phyloP scores from a whole-genome alignment of 2,329 filamentous ascomycete genomes.

The Fusarium sp. region DNA sequence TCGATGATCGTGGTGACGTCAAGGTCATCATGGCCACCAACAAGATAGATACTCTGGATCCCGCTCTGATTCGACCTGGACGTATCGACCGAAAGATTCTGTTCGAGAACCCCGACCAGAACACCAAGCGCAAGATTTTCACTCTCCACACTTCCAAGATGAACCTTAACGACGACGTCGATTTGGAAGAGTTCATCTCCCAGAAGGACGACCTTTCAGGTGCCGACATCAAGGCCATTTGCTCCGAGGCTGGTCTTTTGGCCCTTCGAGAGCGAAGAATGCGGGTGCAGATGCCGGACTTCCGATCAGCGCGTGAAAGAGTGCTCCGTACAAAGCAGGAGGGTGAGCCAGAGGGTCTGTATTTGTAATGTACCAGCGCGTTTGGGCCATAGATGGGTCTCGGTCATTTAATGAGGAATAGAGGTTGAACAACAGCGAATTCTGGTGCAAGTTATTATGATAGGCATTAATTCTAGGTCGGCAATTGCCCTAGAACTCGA shows the following conservation, averaged over 20 bases:
- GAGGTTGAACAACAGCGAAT: conserved; percentile 22
- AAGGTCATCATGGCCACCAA: conserved; percentile 99
- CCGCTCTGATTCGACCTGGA: conserved; percentile 93
- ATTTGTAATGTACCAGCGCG: conserved; percentile 75
- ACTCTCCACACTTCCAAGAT: conserved; percentile 98
- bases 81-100: conserved; percentile 98
- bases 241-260: conserved; percentile 94
- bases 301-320: conserved; percentile 89
- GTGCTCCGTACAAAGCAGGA: conserved; percentile 99
- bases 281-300: conserved; percentile 99
- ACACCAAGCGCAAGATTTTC: conserved; percentile 98
- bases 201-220: conserved; percentile 98
- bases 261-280: conserved; percentile 94
- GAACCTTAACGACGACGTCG: conserved; percentile 95
- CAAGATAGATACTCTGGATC: conserved; percentile 98
- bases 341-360: conserved; percentile 97
- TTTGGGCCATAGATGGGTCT: conserved; percentile 37
- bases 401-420: conserved; percentile 40
- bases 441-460: background rate
- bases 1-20: conserved; percentile 97
- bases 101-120: conserved; percentile 78
- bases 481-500: background rate
- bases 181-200: conserved; percentile 96
- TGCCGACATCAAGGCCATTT: conserved; percentile 99
- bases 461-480: conserved; percentile 5